Conservation (phyloP, 73 alveolate species). For the Stentor coeruleus region DNA sequence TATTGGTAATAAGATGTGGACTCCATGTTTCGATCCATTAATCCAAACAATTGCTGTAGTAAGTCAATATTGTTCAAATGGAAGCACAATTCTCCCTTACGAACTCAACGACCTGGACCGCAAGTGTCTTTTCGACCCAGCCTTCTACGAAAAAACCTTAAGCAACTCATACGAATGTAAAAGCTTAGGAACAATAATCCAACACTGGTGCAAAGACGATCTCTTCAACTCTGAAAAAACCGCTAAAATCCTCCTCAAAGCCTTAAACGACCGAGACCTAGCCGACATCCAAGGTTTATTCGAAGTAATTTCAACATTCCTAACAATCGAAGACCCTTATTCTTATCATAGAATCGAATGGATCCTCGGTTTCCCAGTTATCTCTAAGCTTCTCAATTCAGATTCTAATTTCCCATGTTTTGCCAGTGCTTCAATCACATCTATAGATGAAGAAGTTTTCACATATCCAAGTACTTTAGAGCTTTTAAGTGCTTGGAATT, state of each 20-base stretch:
- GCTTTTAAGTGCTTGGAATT: not conserved
- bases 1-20: conserved; percentile 26
- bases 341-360: conserved; percentile 47
- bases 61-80: not conserved
- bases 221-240: conserved; percentile 32
- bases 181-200: conserved; percentile 38
- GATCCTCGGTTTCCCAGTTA: conserved; percentile 50
- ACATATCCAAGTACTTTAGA: conserved; percentile 4
- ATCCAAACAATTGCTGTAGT: conserved; percentile 6
- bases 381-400: not conserved
- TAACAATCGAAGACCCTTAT: conserved; percentile 42
- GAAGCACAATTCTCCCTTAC: not conserved
- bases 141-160: conserved; percentile 17
- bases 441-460: conserved; percentile 28
- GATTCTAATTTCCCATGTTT: not conserved
- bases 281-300: conserved; percentile 49
- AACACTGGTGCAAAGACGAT: conserved; percentile 50
- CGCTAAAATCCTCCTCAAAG: conserved; percentile 48
- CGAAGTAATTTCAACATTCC: conserved; percentile 47
- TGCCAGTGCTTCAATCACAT: conserved; percentile 18
- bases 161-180: conserved; percentile 13
- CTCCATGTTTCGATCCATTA: conserved; percentile 19
- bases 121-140: not conserved
- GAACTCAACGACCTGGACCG: not conserved
- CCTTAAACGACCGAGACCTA: conserved; percentile 39